Evolutionary conservation across 345 rosid genomes (phyloP).

Genomic region (Melaleuca alternifolia): DNA sequence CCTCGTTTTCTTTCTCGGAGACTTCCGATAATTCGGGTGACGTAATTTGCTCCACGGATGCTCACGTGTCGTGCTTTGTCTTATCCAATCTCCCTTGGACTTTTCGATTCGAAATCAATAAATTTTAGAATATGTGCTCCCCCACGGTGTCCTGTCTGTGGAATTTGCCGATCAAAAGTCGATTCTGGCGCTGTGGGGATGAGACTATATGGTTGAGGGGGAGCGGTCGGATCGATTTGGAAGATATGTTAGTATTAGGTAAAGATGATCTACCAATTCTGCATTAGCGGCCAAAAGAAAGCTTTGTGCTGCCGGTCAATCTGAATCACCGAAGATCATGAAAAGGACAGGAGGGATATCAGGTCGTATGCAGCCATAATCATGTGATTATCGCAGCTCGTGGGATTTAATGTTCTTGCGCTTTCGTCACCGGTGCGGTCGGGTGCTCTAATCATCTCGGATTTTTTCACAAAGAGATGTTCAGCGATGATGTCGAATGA

Average conservation of each 20-base stretch:
- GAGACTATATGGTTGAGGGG: background rate
- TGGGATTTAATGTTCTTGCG: background rate
- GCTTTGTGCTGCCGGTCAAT: background rate
- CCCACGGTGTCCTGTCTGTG: background rate
- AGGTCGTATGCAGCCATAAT: background rate
- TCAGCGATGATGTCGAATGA: background rate
- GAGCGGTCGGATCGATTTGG: background rate
- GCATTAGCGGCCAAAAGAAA: background rate
- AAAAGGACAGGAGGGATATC: background rate
- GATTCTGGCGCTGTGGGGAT: background rate
- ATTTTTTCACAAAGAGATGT: background rate
- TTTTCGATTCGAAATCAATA: background rate
- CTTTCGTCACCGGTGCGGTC: background rate
- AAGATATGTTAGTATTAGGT: background rate
- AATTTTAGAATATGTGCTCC: background rate
- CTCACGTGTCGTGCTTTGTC: background rate
- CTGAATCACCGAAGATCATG: background rate
- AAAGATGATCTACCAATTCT: background rate
- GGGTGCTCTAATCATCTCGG: background rate
- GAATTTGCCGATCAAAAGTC: background rate
- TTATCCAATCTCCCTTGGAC: background rate
- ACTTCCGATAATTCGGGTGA: background rate
- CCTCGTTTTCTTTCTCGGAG: background rate
- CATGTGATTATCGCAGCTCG: background rate
- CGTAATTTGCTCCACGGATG: background rate